Evolutionary conservation across 2,329 filamentous ascomycete species (phyloP).

Genomic region (Ophiocordyceps polyrhachis-furcata): DNA sequence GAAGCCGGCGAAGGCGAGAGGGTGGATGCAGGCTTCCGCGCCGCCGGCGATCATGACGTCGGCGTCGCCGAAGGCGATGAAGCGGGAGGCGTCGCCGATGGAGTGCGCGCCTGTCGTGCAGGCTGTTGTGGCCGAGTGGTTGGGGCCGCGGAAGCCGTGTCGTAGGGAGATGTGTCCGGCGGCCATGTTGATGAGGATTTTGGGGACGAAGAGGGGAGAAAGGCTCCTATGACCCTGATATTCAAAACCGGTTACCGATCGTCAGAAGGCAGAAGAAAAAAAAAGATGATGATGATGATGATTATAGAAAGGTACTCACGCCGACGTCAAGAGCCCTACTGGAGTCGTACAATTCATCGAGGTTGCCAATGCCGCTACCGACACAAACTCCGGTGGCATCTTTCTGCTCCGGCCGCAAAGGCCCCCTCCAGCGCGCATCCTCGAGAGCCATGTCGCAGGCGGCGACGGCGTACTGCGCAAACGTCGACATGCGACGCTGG

Average conservation of each 20-base stretch:
- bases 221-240: constrained; percentile 79
- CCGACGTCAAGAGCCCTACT: constrained; percentile 56
- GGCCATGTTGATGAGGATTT: constrained; percentile 83
- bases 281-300: no score
- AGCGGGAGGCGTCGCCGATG: constrained; percentile 80
- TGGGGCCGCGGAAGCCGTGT: constrained; percentile 75
- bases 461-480: constrained; percentile 80
- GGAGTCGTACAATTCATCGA: constrained; percentile 78
- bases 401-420: constrained; percentile 35
- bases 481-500: constrained; percentile 68
- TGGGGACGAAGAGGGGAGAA: constrained; percentile 82
- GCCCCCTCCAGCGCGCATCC: constrained; percentile 67
- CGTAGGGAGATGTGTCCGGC: constrained; percentile 91
- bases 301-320: no score
- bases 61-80: constrained; percentile 81
- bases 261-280: no score
- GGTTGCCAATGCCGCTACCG: constrained; percentile 86
- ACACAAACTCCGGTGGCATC: constrained; percentile 79
- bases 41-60: constrained; percentile 95
- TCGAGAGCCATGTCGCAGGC: constrained; percentile 70
- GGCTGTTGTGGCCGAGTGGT: constrained; percentile 82
- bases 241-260: no score
- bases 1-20: constrained; percentile 81
- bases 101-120: constrained; percentile 94
- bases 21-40: constrained; percentile 88